phyloP scores from a whole-genome alignment of 2,329 filamentous ascomycete genomes.

The Fusarium paranaense region DNA sequence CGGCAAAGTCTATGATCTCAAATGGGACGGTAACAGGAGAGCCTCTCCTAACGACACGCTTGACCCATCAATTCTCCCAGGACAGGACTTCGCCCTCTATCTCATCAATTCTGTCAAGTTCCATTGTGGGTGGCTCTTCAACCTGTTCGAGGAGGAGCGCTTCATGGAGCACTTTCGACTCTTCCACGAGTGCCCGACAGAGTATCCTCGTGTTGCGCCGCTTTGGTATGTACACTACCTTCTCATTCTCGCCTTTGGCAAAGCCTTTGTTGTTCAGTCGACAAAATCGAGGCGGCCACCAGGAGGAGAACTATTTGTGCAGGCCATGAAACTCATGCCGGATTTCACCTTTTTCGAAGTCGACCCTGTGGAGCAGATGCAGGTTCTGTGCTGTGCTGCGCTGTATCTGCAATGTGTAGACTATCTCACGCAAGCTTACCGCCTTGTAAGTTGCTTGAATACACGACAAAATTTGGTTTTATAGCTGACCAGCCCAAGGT shows the following conservation, averaged over 20 bases:
- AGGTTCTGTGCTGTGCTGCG: constrained; percentile 31
- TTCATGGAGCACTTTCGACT: constrained; percentile 31
- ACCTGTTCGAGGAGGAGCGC: constrained; percentile 29
- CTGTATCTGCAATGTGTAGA: constrained; percentile 31
- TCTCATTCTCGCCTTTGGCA: constrained; percentile 33
- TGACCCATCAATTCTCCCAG: constrained; percentile 18
- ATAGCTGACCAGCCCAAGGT: constrained; percentile 9
- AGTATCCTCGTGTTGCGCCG: not conserved
- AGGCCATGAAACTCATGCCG: constrained; percentile 38
- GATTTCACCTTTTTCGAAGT: constrained; percentile 32
- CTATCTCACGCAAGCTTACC: constrained; percentile 19
- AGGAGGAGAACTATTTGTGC: constrained; percentile 28
- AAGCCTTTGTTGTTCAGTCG: constrained; percentile 35
- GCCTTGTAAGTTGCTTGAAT: not conserved
- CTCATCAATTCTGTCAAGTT: constrained; percentile 39
- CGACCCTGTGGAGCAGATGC: constrained; percentile 29
- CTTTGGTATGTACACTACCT: constrained; percentile 39
- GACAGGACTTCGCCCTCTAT: constrained; percentile 32
- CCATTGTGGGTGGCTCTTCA: constrained; percentile 31
- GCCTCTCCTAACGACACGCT: not conserved
- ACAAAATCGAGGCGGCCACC: constrained; percentile 30
- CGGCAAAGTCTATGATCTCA: constrained; percentile 30
- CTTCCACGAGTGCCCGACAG: constrained; percentile 20
- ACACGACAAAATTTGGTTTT: accelerated
- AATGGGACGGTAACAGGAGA: constrained; percentile 23